A percentile compares a stretch with the other conserved stretches of the same genome.
Conservation (phyloP, 768 basidiomycete genomes). For the Rhizopogon vesiculosus region DNA sequence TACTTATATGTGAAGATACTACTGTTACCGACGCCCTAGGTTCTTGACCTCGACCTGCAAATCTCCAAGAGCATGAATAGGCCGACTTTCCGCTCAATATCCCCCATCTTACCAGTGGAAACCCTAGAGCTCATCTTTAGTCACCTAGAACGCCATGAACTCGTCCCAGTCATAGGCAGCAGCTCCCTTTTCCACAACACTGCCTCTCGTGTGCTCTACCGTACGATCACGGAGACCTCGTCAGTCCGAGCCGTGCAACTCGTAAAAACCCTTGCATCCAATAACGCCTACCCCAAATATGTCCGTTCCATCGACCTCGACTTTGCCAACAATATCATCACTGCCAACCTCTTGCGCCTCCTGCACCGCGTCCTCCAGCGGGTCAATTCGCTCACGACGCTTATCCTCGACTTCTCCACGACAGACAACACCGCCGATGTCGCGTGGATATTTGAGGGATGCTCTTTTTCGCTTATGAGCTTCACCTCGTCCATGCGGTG, state of each 20-base stretch:
- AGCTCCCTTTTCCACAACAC: conserved; percentile 23
- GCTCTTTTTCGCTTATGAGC: conserved; percentile 38
- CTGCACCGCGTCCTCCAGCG: conserved; percentile 39
- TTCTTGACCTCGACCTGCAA: background rate
- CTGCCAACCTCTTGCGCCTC: conserved; percentile 45
- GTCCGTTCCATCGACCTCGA: conserved; percentile 47
- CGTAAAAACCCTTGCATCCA: conserved; percentile 35
- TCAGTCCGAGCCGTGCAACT: conserved; percentile 30
- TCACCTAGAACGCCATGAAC: conserved; percentile 19
- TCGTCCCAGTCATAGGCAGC: conserved; percentile 18
- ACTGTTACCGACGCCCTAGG: background rate
- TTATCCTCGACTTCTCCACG: conserved; percentile 46
- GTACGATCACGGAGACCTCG: conserved; percentile 29
- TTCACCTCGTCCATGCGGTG: conserved; percentile 58
- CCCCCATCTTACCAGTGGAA: conserved; percentile 28
- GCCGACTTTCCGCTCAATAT: background rate
- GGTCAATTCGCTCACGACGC: conserved; percentile 33
- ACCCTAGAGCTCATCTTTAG: conserved; percentile 29
- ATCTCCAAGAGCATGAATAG: background rate
- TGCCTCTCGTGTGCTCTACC: conserved; percentile 31
- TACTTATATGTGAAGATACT: too few species aligned
- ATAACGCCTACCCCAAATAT: conserved; percentile 30
- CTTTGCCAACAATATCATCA: conserved; percentile 32
- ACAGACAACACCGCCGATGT: conserved; percentile 29
- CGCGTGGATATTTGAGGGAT: conserved; percentile 45